phyloP scores from a whole-genome alignment of 1,284 basidiomycete species.

The Ustanciosporium gigantosporum region DNA sequence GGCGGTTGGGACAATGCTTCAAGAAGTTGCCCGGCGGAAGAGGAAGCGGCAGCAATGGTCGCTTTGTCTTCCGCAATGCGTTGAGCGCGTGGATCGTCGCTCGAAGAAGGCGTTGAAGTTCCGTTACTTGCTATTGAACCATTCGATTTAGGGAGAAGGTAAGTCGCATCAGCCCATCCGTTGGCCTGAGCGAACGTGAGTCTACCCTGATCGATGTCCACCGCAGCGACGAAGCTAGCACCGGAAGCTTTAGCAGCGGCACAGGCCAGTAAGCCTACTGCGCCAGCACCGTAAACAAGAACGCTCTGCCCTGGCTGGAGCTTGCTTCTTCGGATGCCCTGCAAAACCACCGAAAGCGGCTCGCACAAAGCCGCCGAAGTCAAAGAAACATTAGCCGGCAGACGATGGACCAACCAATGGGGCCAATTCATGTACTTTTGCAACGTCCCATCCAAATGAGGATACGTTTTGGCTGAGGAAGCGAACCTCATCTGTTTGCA shows the following conservation, averaged over 20 bases:
- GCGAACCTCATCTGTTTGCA: constrained; percentile 85
- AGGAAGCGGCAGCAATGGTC: constrained; percentile 57
- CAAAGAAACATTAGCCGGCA: constrained; percentile 76
- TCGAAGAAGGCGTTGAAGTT: background rate
- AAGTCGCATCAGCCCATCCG: constrained; percentile 74
- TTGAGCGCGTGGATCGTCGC: constrained; percentile 66
- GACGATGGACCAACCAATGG: constrained; percentile 76
- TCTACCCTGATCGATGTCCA: constrained; percentile 41
- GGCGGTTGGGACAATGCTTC: constrained; percentile 8
- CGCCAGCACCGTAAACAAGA: constrained; percentile 86
- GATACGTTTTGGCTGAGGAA: constrained; percentile 84
- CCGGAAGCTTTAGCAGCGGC: constrained; percentile 54
- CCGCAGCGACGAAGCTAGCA: constrained; percentile 45
- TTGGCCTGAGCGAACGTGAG: constrained; percentile 39
- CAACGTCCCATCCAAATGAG: constrained; percentile 89
- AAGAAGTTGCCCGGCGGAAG: constrained; percentile 62
- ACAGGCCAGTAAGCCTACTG: constrained; percentile 86
- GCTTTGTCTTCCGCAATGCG: constrained; percentile 67
- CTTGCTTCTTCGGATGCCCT: constrained; percentile 74
- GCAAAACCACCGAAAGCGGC: constrained; percentile 84
- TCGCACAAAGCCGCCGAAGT: constrained; percentile 85
- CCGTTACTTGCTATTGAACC: constrained; percentile 66
- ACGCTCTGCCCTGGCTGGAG: constrained; percentile 71
- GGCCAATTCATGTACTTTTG: constrained; percentile 87
- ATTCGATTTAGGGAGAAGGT: constrained; percentile 69